Evolutionary conservation across 768 basidiomycete genomes (phyloP), one percentile per base, ranked within the genome.

Genomic region (Boletus insuetus): DNA sequence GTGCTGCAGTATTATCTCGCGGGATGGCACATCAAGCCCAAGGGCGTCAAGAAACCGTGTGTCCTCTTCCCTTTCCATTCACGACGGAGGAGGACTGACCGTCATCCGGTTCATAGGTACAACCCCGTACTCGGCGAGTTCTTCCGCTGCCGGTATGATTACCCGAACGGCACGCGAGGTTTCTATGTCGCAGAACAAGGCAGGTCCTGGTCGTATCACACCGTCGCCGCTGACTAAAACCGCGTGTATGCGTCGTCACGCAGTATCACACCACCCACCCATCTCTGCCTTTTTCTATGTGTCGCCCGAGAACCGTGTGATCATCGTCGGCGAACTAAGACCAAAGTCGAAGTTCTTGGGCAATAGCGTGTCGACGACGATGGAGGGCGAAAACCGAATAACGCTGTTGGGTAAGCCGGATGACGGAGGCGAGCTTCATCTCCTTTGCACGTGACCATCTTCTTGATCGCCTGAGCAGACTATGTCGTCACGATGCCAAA

Each of bases 1-100:
- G 93, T 98, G 2, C 79, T 98, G 34, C 88, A 90, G 58, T 97
- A 95, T 70, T 99, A 98, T 70, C 86, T 99, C 45, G 88, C 91
- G n/a, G 97, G 97, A 22, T 99, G 97, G 97, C 97, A 98, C 74
- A 95, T 98, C 76, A 98, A 98, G 74, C 95, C 97, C 61, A 95
- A 91, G 75, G 97, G 94, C 50, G 97, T 98, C 57, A 99, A 99
- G 88, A 99, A 99, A 75, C 96, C 96, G 84, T 94, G 65, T 74
- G 89, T 77, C 56, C 45, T 12, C 44, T 2, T 35, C 40, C n/a
- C 19, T 39, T 29, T 6, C 26, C 44, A 3, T 11, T 37, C 31
- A 8, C 22, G 12, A 0, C 24, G 13, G n/a, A 46, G 48, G 50
- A 46, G 43, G 42, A 44, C 54, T 59, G 49, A 58, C 32, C 26